phyloP scores from a whole-genome alignment of 257 asterid species.

The Paulownia fortunei region DNA sequence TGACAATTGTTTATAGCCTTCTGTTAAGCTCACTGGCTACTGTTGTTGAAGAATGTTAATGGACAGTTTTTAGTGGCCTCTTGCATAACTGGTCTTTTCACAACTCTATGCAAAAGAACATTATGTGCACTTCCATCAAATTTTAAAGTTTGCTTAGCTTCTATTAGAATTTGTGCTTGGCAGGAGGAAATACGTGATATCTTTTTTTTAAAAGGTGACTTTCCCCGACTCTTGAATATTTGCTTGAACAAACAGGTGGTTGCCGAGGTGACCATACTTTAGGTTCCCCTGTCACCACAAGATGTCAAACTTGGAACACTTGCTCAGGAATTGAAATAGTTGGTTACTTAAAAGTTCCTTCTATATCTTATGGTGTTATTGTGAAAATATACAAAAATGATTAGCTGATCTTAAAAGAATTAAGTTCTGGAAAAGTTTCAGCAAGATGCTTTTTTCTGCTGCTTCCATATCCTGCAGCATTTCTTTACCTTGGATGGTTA shows the following conservation, averaged over 20 bases:
- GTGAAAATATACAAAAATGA: background rate
- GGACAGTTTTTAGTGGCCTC: background rate
- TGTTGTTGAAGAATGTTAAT: background rate
- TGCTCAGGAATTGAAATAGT: background rate
- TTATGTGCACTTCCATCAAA: background rate
- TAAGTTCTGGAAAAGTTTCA: background rate
- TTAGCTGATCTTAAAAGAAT: background rate
- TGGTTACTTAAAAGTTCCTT: background rate
- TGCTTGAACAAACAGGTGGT: background rate
- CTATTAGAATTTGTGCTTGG: background rate
- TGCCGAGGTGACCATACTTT: background rate
- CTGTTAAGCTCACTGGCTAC: background rate
- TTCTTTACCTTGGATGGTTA: background rate
- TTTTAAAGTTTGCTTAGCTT: background rate
- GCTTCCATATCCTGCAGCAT: background rate
- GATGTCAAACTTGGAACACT: background rate
- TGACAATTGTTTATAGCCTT: background rate
- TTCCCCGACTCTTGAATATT: background rate
- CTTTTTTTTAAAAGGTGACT: background rate
- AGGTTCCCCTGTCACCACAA: background rate
- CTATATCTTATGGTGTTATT: background rate
- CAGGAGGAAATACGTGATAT: background rate
- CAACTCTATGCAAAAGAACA: background rate
- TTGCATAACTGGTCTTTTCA: background rate
- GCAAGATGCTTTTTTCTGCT: background rate